A percentile compares a stretch with the other conserved stretches of the same genome.
Conservation (phyloP, 352 stramenopile species). For the Phytophthora pluvialis region DNA sequence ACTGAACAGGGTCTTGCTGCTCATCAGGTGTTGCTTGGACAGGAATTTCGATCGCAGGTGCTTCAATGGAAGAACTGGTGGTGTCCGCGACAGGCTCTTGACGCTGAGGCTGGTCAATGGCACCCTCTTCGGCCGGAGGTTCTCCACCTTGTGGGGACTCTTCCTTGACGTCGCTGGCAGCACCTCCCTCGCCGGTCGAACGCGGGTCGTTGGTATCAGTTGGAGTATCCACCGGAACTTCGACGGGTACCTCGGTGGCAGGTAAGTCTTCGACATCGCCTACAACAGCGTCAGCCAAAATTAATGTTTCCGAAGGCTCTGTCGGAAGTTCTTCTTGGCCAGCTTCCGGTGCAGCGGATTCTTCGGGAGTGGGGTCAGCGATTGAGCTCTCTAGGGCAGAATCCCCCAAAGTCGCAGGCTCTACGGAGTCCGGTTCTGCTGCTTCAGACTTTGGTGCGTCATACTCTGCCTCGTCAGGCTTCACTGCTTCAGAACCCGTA, state of each 20-base stretch:
- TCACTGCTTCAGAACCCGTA: neutral
- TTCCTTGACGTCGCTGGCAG: slow-evolving; percentile 2
- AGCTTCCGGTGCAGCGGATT: neutral
- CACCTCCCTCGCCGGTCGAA: neutral
- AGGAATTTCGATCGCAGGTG: neutral
- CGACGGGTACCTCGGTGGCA: neutral
- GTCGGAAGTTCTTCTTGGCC: neutral
- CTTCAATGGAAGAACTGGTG: neutral
- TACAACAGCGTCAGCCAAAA: slow-evolving; percentile 3
- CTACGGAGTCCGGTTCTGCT: no score
- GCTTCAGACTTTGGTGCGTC: slow-evolving; percentile 3
- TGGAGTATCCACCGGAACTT: neutral
- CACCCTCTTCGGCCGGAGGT: neutral
- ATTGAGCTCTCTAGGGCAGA: neutral
- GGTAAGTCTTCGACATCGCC: neutral
- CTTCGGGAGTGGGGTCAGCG: neutral
- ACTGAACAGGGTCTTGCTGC: neutral
- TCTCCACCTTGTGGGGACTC: neutral
- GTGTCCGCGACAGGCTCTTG: slow-evolving; percentile 4
- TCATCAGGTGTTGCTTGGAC: neutral
- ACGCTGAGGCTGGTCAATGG: neutral
- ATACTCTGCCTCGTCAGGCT: neutral
- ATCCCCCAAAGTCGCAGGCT: neutral
- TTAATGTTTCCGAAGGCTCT: neutral
- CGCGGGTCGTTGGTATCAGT: neutral